A percentile compares a stretch with the other conserved stretches of the same genome.
Conservation (phyloP, 352 stramenopile genomes). For the Globisporangium cederbergense region DNA sequence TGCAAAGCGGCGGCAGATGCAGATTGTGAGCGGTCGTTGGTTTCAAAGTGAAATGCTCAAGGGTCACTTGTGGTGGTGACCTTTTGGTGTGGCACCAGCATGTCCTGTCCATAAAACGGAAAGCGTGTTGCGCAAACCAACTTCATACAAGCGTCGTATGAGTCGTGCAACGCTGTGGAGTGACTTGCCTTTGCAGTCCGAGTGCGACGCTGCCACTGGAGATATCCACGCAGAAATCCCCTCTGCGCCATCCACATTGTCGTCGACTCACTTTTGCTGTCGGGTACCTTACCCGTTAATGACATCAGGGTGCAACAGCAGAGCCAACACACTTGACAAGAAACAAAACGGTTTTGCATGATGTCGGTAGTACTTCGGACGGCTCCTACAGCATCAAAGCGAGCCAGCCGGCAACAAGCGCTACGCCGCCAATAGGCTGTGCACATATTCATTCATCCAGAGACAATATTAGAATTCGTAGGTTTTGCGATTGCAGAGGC, state of each 20-base stretch:
- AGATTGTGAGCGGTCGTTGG: neutral
- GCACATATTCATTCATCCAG: neutral
- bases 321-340: neutral
- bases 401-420: conserved; percentile 70
- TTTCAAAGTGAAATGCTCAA: neutral
- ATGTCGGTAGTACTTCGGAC: neutral
- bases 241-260: neutral
- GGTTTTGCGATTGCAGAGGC: no score
- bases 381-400: conserved; percentile 51
- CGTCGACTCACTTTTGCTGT: no score
- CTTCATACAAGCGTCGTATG: neutral
- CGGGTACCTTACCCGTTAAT: no score
- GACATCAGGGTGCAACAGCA: no score
- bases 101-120: conserved; percentile 1
- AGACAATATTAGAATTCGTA: neutral
- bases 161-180: no score
- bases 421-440: conserved; percentile 66
- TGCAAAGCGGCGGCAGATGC: neutral
- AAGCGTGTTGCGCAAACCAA: neutral
- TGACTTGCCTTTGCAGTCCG: neutral
- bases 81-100: neutral
- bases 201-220: neutral
- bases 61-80: neutral
- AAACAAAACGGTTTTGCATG: conserved; percentile 3
- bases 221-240: neutral